phyloP scores from a whole-genome alignment of 163 green algal genomes.

The Chlamydomonas reinhardtii region DNA sequence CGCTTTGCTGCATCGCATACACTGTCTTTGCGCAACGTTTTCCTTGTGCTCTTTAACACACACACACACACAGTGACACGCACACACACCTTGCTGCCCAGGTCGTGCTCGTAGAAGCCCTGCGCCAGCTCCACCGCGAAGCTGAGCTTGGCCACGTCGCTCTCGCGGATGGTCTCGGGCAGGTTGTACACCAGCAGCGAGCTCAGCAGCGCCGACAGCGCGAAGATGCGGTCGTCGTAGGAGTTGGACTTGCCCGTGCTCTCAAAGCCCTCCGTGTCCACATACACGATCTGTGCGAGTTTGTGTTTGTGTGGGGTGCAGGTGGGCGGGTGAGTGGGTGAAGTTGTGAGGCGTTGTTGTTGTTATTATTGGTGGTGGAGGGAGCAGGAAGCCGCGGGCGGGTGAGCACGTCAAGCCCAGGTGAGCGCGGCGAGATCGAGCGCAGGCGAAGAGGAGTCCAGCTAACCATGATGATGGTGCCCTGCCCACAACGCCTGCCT shows the following conservation, averaged over 20 bases:
- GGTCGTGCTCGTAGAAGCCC: constrained; percentile 63
- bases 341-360: background rate
- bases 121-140: constrained; percentile 88
- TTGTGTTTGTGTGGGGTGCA: background rate
- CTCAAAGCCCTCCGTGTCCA: constrained; percentile 97
- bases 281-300: constrained; percentile 75
- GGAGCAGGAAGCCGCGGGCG: background rate
- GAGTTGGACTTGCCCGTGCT: constrained; percentile 87
- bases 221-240: constrained; percentile 98
- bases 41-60: too few relatives aligned
- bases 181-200: constrained; percentile 86
- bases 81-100: too few relatives aligned
- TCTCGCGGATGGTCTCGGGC: constrained; percentile 90
- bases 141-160: constrained; percentile 92
- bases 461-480: too few relatives aligned
- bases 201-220: constrained; percentile 85
- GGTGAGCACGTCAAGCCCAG: too few relatives aligned
- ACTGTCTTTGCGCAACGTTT: too few relatives aligned
- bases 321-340: background rate
- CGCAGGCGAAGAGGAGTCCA: too few relatives aligned
- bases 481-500: too few relatives aligned
- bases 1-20: too few relatives aligned
- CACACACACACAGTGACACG: too few relatives aligned
- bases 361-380: background rate
- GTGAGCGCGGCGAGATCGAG: too few relatives aligned